A percentile compares a stretch with the other conserved stretches of the same genome.
These are phyloP conservation scores for Smittium culicis DNA, from an alignment of 371 early-diverging fungal species.

Conservation along the genomic window DNA sequence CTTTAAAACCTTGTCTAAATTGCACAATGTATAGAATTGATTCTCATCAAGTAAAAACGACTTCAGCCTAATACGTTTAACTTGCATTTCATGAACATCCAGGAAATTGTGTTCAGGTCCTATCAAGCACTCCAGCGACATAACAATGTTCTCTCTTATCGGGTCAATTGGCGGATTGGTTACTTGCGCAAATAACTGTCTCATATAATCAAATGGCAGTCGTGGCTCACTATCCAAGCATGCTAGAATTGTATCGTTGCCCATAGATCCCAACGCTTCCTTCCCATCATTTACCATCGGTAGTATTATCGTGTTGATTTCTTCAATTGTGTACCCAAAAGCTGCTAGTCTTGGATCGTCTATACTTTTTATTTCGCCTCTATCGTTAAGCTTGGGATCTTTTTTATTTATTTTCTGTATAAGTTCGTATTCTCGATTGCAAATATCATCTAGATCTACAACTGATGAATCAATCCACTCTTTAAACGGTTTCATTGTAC, in stretches of 20 bases:
- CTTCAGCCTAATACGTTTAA: conserved; percentile 57
- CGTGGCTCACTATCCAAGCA: conserved; percentile 80
- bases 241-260: conserved; percentile 87
- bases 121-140: conserved; percentile 86
- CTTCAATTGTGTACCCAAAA: conserved; percentile 87
- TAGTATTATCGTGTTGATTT: conserved; percentile 67
- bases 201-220: conserved; percentile 87
- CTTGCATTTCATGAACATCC: conserved; percentile 62
- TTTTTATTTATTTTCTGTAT: background rate
- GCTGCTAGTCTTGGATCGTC: conserved; percentile 72
- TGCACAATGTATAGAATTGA: conserved; percentile 64
- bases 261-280: conserved; percentile 96
- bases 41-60: conserved; percentile 73
- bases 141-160: conserved; percentile 93
- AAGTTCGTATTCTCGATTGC: background rate
- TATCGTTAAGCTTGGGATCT: conserved; percentile 9
- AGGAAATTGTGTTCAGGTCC: conserved; percentile 90
- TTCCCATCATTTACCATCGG: conserved; percentile 82
- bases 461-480: conserved; percentile 72
- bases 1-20: conserved; percentile 31
- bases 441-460: conserved; percentile 49
- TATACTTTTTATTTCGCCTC: conserved; percentile 35
- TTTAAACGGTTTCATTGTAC: conserved; percentile 52
- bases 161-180: conserved; percentile 96
- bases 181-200: conserved; percentile 93